Evolutionary conservation across 371 early-diverging fungal species (phyloP), one percentile per base, ranked within the genome.

Genomic region (Mortierella sp.): DNA sequence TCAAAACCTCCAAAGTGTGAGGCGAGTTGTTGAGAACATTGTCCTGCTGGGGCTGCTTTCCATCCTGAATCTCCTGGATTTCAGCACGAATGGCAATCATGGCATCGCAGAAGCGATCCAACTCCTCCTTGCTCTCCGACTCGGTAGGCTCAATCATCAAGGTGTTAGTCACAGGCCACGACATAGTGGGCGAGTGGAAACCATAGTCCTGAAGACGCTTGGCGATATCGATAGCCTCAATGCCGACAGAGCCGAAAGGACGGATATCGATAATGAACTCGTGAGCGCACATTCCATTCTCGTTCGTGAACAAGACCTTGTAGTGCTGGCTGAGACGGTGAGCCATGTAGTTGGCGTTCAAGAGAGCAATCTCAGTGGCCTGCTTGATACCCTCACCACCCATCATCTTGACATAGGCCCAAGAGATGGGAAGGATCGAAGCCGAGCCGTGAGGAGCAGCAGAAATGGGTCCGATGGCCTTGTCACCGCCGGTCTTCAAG

Each of bases 131-230:
- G 82, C 90, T 85, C 84, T 98, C 99, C 60, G 95, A 95, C 82
- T 98, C 99, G 57, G 99, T 98, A n/a, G 99, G 99, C 86, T 98
- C 99, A 72, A 98, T 91, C 98, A 98, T 98, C 58, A 98, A 89
- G 15, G 98, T 97, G 89, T 97, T 96, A 73, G 95, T 88, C 25
- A 98, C 98, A 44, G 99, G 99, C 95, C 97, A 98, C 15, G 97
- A 97, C 99, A 98, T 98, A 75, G 99, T 98, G 45, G 99, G 99
- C 43, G 92, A 90, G 85, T 98, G 99, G 92, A 98, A 98, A 25
- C 97, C 96, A 77, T 97, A 98, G 85, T 98, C 99, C 85, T 96
- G 95, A 61, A 98, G 90, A 62, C 99, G 93, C 90, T 98, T 98
- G 82, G 99, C 99, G 74, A 98, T 89, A 79, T 98, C 99, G 58